A percentile compares a stretch with the other conserved stretches of the same genome.
Conservation (phyloP, 768 basidiomycete genomes). For the Sarcomyxa edulis region DNA sequence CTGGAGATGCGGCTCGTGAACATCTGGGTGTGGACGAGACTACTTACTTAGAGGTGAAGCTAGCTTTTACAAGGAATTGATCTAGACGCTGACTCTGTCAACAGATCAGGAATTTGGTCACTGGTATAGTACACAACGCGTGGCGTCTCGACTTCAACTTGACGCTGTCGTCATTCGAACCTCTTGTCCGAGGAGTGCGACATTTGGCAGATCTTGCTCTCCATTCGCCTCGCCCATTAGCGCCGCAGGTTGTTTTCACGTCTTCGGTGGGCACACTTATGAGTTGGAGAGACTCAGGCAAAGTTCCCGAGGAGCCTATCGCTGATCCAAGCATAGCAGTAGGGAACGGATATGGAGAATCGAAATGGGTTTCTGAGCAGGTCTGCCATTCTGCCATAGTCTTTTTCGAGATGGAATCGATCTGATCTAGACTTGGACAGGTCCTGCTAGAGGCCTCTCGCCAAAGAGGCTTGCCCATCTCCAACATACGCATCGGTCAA, state of each 20-base stretch:
- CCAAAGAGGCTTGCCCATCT: slow-evolving; percentile 7
- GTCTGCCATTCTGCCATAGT: slow-evolving; percentile 15
- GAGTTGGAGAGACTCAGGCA: slow-evolving; percentile 15
- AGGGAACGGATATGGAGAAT: slow-evolving; percentile 32
- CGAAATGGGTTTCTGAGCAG: slow-evolving; percentile 36
- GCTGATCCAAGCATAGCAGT: slow-evolving; percentile 2
- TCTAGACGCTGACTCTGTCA: slow-evolving; percentile 11
- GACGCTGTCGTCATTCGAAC: slow-evolving; percentile 24
- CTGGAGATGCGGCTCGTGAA: slow-evolving; percentile 7
- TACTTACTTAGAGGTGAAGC: slow-evolving; percentile 10
- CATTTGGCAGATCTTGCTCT: slow-evolving; percentile 27
- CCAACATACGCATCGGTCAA: slow-evolving; percentile 40
- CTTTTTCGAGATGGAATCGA: slow-evolving; percentile 18
- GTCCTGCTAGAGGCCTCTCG: slow-evolving; percentile 13
- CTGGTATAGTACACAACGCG: slow-evolving; percentile 26
- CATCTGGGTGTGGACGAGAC: slow-evolving; percentile 21
- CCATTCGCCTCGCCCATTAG: slow-evolving; percentile 12
- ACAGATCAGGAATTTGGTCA: slow-evolving; percentile 13
- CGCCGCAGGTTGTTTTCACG: slow-evolving; percentile 25
- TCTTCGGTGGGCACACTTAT: slow-evolving; percentile 24
- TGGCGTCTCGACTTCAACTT: slow-evolving; percentile 32
- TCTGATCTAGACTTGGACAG: too few relatives aligned
- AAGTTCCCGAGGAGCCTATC: not conserved
- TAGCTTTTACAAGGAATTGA: not conserved
- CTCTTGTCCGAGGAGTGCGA: slow-evolving; percentile 20